These are phyloP conservation scores for Oryza glaberrima DNA, from an alignment of 176 grass and related monocot species.

Conservation along the genomic window DNA sequence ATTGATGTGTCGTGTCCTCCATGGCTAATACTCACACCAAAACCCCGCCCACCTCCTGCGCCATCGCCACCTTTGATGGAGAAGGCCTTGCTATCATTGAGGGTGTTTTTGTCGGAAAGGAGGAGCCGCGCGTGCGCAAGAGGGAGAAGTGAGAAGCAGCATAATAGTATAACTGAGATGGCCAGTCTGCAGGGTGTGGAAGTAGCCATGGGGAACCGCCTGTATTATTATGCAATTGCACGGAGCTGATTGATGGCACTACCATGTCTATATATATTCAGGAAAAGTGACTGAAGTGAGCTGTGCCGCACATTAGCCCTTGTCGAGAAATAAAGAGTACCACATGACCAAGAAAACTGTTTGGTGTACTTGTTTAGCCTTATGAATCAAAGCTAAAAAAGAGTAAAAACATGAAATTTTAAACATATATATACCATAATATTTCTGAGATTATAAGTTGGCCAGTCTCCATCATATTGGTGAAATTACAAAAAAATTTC, in stretches of 20 bases:
- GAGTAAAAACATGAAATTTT: too few relatives aligned
- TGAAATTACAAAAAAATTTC: too few relatives aligned
- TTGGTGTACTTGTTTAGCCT: conserved; percentile 21
- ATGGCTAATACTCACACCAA: conserved; percentile 52
- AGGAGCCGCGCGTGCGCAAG: conserved; percentile 42
- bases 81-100: conserved; percentile 43
- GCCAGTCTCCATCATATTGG: too few relatives aligned
- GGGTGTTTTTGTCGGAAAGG: not conserved
- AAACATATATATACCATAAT: too few relatives aligned
- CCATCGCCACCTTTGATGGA: conserved; percentile 26
- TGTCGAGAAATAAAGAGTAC: not conserved
- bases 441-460: too few relatives aligned
- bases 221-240: not conserved
- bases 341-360: not conserved
- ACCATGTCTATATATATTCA: conserved; percentile 13
- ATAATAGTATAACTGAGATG: not conserved
- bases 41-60: conserved; percentile 35
- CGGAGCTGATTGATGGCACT: not conserved
- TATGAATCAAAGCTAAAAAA: not conserved
- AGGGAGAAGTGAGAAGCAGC: conserved; percentile 26
- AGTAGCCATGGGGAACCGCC: conserved; percentile 29
- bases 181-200: not conserved
- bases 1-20: conserved; percentile 39
- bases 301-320: conserved; percentile 33
- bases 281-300: conserved; percentile 38